Evolutionary conservation across 192 early-diverging fungal genomes (phyloP).

Genomic region (Coemansia sp.): DNA sequence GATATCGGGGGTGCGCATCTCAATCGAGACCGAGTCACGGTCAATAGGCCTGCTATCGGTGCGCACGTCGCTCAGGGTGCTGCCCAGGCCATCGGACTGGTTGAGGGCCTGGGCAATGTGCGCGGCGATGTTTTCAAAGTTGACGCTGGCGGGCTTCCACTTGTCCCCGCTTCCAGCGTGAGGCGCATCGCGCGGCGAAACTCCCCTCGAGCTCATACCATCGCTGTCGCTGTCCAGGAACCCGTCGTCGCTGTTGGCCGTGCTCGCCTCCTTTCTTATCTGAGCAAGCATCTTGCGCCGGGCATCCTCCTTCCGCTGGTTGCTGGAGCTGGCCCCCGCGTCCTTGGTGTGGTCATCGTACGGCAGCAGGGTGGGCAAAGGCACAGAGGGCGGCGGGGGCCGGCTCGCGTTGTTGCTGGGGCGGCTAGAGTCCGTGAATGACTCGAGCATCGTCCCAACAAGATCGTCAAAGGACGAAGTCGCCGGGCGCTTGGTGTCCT

Average conservation of each 20-base stretch:
- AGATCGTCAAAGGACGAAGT: constrained; percentile 22
- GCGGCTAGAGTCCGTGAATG: constrained; percentile 5
- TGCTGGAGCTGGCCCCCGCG: background rate
- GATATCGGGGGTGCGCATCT: constrained; percentile 4
- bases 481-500: background rate
- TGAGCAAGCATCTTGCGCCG: constrained; percentile 15
- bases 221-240: constrained; percentile 39
- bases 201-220: constrained; percentile 1
- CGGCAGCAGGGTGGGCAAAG: background rate
- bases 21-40: constrained; percentile 1
- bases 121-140: constrained; percentile 29
- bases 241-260: constrained; percentile 9
- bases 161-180: background rate
- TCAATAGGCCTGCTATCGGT: background rate
- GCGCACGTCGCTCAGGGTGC: background rate
- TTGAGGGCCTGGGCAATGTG: constrained; percentile 29
- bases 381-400: background rate
- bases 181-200: background rate
- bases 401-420: background rate
- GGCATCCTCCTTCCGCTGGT: constrained; percentile 14
- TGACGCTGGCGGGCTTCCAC: constrained; percentile 26
- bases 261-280: background rate
- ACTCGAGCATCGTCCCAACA: constrained; percentile 22
- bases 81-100: constrained; percentile 6
- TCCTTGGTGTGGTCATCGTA: background rate